A percentile compares a stretch with the other conserved stretches of the same genome.
phyloP scores from a whole-genome alignment of 768 basidiomycete genomes.

The Rhizopogon vinicolor region DNA sequence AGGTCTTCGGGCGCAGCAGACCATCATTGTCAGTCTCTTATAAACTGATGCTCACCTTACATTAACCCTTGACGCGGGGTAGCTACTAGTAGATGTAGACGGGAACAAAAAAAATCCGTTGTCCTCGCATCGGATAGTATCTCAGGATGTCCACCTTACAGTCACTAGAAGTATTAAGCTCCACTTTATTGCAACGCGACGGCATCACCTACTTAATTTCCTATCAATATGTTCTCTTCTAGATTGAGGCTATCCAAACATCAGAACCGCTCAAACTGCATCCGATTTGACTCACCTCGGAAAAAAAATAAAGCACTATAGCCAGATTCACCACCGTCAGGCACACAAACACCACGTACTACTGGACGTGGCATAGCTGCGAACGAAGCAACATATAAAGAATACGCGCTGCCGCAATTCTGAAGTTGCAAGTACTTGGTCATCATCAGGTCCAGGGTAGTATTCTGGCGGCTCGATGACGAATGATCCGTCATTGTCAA shows the following conservation, averaged over 20 bases:
- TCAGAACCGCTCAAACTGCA: neutral
- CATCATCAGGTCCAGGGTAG: neutral
- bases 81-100: neutral
- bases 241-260: neutral
- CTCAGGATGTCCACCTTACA: neutral
- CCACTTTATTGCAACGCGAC: neutral
- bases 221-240: slow-evolving; percentile 2
- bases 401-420: neutral
- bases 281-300: neutral
- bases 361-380: neutral
- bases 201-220: neutral
- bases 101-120: neutral
- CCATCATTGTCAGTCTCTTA: too few relatives aligned
- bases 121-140: neutral
- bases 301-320: neutral
- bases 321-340: neutral
- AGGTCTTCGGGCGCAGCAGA: too few relatives aligned
- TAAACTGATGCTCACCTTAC: too few relatives aligned
- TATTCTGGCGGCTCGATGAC: neutral
- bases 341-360: neutral
- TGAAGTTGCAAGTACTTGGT: neutral
- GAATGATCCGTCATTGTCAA: neutral
- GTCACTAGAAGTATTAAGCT: neutral
- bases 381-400: neutral
- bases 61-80: too few relatives aligned